Evolutionary conservation across 768 basidiomycete genomes (phyloP), one percentile per base, ranked within the genome.

Genomic region (Asterophora lycoperdoides): DNA sequence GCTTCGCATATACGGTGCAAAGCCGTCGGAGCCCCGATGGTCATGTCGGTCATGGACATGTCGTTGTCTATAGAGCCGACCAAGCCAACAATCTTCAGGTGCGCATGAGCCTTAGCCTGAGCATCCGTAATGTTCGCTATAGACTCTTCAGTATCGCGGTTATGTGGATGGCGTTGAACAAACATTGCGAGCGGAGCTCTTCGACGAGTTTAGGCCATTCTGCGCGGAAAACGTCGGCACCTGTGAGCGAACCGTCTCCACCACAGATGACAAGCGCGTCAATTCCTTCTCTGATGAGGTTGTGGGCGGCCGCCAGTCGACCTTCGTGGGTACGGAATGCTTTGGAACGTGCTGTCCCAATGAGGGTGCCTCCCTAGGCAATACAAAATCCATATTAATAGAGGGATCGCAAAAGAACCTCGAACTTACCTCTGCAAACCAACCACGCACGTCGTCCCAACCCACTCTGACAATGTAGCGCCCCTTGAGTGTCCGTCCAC

Each of bases 11-110:
- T 98, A 35, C 96, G 82, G 56, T 95, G 93, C 32, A 99, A 72
- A 15, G 95, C 95, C 2, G 95, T 99, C 1, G 90, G 84, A 1
- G 93, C 95, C 41, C 95, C 96, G 61, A 98, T 98, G 6, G 96
- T 99, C 61, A 96, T 68, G 67, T 98, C 93, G 15, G 96, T 98
- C 80, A 95, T 77, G 13, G 89, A 88, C 94, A 99, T 97, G 64
- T 98, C 96, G 61, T 99, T 99, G 70, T 99, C 96, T 63, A 99
- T 98, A 4, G 93, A 95, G 30, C 96, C 96, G 51, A 98, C 96
- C 35, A 99, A 82, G n/a, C 96, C 96, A 53, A 95, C 95, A 57
- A 99, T 96, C 66, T 81, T 89, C 55, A 99, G 84, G 60, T 97
- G 89, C 18, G 81, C 74, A 59, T 93, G 86, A 11, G 71, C 70